Base-by-base conservation (phyloP, 2,329 filamentous ascomycete species). In the Dichotomopilus funicola region DNA sequence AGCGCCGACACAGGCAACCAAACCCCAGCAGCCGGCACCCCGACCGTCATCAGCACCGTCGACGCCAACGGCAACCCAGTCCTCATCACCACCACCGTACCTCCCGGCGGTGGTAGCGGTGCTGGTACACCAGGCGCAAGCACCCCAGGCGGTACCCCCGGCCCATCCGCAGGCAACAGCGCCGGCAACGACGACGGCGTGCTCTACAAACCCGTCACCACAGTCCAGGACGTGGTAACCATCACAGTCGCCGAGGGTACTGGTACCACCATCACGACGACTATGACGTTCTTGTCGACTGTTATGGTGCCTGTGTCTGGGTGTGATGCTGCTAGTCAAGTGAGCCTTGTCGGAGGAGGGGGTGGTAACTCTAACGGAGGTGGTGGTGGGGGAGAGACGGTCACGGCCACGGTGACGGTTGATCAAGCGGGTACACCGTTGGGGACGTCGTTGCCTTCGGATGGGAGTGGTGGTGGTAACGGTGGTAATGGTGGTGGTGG, bases 391-490 rank as follows among this genome's bases (percentile, higher is more conserved):
- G 45, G 35, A 4, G n/a, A 6, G 38, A 57, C 53, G 5, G 57
- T 53, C 13, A 59, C 59, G 3, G 57, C 53, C 1, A 61, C 59
- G 4, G 59, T 59, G 3, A 59, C 59, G 9, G 55, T 59, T 3
- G 47, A 58, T 38, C 12, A 48, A 44, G 19, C 43, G 6, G 58
- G 55, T 6, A 27, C 46, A 36, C 46, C 47, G 53, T 34, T 51
- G 1, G 43, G 41, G 1, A 51, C 56, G 35, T 33, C 49, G 12
- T 10, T 45, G 12, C 48, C 52, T 43, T 33, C 31, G 31, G 8
- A 9, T 34, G 41, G 48, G 1, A 33, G 12, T 33, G 49, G 37
- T 8, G 12, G 33, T 38, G 40, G n/a, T 6, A 34, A 19, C 12
- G n/a, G 42, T 44, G 33, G 45, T 37, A 41, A 33, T 46, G 43